A percentile compares a stretch with the other conserved stretches of the same genome.
Conservation (phyloP, 2,329 filamentous ascomycete species). For the Cordyceps fumosorosea region DNA sequence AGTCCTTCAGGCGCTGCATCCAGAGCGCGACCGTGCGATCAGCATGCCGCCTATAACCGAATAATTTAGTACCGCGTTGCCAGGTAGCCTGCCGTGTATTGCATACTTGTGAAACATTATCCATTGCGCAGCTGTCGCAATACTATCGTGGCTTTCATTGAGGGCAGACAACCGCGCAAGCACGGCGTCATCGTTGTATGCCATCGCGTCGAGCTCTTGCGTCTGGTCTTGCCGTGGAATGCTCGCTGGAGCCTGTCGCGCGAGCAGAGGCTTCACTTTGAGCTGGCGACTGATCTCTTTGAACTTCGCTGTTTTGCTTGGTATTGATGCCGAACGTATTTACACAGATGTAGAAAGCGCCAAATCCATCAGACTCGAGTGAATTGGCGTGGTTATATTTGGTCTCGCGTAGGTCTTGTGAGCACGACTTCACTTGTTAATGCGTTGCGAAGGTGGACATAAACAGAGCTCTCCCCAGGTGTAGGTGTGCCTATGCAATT, state of each 20-base stretch:
- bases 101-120: constrained; percentile 95
- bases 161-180: constrained; percentile 90
- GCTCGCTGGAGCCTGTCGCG: not conserved
- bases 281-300: not conserved
- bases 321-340: not conserved
- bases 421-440: not conserved
- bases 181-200: constrained; percentile 93
- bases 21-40: constrained; percentile 88
- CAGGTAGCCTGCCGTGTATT: constrained; percentile 15
- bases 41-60: constrained; percentile 66
- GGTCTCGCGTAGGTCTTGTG: not conserved
- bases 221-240: constrained; percentile 16
- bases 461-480: not conserved
- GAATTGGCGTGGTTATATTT: not conserved
- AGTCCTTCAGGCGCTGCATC: constrained; percentile 84
- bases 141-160: constrained; percentile 96
- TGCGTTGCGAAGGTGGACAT: not conserved
- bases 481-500: constrained; percentile 2
- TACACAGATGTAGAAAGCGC: not conserved
- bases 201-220: constrained; percentile 50
- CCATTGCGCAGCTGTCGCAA: constrained; percentile 95
- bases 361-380: not conserved
- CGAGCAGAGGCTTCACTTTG: not conserved
- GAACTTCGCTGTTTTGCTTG: not conserved
- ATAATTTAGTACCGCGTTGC: constrained; percentile 8